Conservation (phyloP, 2,329 filamentous ascomycete species). For the Beauveria sp. region DNA sequence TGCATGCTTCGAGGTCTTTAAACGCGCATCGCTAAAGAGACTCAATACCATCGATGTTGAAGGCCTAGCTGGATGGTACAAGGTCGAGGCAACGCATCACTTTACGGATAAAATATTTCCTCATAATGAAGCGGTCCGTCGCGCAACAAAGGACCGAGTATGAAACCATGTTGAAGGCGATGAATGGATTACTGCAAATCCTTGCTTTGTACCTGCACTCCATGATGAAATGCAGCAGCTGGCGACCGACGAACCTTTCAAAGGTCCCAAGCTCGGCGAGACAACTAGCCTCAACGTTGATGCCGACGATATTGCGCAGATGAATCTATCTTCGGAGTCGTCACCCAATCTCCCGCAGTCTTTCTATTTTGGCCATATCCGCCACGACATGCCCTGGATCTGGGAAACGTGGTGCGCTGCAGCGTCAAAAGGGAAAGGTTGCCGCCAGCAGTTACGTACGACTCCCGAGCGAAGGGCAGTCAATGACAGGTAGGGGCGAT, state of each 20-base stretch:
- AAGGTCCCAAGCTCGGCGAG: neutral
- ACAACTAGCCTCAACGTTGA: neutral
- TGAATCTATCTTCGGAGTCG: neutral
- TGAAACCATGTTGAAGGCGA: constrained; percentile 11
- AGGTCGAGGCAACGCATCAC: neutral
- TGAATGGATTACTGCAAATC: constrained; percentile 12
- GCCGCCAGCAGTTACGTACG: neutral
- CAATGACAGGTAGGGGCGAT: too few relatives aligned
- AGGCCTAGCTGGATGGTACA: constrained; percentile 13
- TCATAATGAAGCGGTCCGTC: neutral
- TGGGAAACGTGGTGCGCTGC: constrained; percentile 14
- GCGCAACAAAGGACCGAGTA: neutral
- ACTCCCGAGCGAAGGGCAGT: neutral
- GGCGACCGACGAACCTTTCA: neutral
- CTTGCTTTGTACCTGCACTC: constrained; percentile 13
- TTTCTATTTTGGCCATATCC: neutral
- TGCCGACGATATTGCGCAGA: neutral
- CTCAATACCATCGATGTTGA: constrained; percentile 15
- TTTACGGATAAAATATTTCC: constrained; percentile 8
- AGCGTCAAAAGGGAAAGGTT: constrained; percentile 2
- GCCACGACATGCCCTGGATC: constrained; percentile 13
- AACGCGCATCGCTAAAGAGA: constrained; percentile 16
- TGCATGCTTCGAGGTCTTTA: constrained; percentile 23
- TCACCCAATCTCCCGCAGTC: neutral
- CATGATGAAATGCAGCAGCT: neutral